phyloP scores from a whole-genome alignment of 805 yeast species.

The Saccharomycopsis schoenii region DNA sequence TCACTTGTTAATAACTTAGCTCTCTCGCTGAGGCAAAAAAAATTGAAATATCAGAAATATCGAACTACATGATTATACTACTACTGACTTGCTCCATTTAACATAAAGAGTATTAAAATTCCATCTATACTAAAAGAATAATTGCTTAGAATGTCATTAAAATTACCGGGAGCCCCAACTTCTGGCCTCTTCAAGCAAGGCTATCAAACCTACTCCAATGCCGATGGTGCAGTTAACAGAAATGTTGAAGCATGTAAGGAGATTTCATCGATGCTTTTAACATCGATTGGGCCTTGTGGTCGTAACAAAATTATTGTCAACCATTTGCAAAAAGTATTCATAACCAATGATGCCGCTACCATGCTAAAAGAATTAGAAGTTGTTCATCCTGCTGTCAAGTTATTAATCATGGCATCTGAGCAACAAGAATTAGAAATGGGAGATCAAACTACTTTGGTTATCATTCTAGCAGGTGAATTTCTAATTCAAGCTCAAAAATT shows the following conservation, averaged over 20 bases:
- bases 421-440: slow-evolving; percentile 98
- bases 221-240: slow-evolving; percentile 89
- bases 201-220: slow-evolving; percentile 73
- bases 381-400: slow-evolving; percentile 94
- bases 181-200: slow-evolving; percentile 95
- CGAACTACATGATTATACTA: no score
- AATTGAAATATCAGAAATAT: no score
- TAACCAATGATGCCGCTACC: slow-evolving; percentile 97
- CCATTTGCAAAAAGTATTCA: slow-evolving; percentile 71
- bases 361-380: slow-evolving; percentile 88
- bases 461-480: slow-evolving; percentile 87
- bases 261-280: slow-evolving; percentile 80
- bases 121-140: neutral
- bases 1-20: neutral
- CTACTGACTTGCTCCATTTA: no score
- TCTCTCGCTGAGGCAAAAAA: no score
- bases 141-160: slow-evolving; percentile 59
- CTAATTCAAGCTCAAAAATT: slow-evolving; percentile 80
- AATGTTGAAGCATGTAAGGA: slow-evolving; percentile 94
- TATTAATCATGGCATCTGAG: slow-evolving; percentile 90
- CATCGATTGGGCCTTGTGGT: slow-evolving; percentile 97
- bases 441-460: slow-evolving; percentile 86
- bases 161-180: slow-evolving; percentile 86
- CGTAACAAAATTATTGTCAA: slow-evolving; percentile 93
- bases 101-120: no score